Conservation (phyloP, 345 rosid genomes). For the Camelina sativa region DNA sequence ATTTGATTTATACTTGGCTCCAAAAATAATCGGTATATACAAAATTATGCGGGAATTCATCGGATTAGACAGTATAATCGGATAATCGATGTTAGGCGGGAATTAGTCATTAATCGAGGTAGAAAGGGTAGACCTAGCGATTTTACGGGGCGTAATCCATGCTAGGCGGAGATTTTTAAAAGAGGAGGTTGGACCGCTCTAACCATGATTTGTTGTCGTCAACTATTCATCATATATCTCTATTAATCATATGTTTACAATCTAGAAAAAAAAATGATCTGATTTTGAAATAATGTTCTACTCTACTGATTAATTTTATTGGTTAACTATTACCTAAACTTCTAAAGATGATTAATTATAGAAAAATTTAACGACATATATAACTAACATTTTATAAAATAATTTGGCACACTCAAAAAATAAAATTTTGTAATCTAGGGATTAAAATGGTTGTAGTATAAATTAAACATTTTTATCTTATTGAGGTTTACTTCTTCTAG, state of each 20-base stretch:
- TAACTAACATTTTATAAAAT: no score
- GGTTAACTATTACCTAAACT: not conserved
- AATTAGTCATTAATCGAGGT: no score
- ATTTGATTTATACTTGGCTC: no score
- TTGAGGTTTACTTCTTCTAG: not conserved
- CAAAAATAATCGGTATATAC: no score
- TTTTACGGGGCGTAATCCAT: no score
- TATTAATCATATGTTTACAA: not conserved
- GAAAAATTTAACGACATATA: not conserved
- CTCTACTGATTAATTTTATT: no score
- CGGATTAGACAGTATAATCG: no score
- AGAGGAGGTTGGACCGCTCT: not conserved
- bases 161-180: no score
- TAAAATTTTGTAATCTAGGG: not conserved
- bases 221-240: not conserved
- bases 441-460: not conserved
- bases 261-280: not conserved
- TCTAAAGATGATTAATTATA: not conserved
- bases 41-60: no score
- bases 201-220: not conserved
- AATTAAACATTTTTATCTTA: not conserved
- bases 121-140: no score
- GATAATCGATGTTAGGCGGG: no score
- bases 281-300: no score
- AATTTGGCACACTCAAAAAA: not conserved